Percentiles rank a stretch among this genome's conserved stretches.
phyloP scores from a whole-genome alignment of 2,329 filamentous ascomycete species.

The Didymella segeticola region DNA sequence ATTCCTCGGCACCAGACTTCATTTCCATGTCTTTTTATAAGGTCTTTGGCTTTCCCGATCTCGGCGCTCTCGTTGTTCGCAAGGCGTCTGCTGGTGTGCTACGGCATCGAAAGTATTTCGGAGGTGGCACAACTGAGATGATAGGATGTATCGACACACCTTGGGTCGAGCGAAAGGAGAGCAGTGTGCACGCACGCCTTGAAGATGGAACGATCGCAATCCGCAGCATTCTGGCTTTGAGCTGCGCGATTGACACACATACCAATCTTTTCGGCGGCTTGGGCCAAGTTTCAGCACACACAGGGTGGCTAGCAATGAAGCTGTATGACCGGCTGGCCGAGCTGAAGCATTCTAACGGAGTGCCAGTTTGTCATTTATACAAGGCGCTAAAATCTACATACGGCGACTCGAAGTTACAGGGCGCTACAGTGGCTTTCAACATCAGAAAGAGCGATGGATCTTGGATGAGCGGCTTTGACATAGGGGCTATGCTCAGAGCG shows the following conservation, averaged over 20 bases:
- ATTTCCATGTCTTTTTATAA: conserved; percentile 89
- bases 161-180: conserved; percentile 63
- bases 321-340: conserved; percentile 57
- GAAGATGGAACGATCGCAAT: conserved; percentile 73
- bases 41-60: conserved; percentile 91
- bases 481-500: conserved; percentile 65
- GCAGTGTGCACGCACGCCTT: conserved; percentile 64
- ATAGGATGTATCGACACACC: conserved; percentile 59
- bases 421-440: conserved; percentile 70
- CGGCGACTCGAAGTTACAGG: conserved; percentile 61
- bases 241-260: conserved; percentile 65
- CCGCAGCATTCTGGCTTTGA: conserved; percentile 68
- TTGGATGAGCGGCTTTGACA: conserved; percentile 63
- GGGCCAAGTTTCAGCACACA: conserved; percentile 65
- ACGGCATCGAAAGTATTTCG: conserved; percentile 67
- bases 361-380: conserved; percentile 62
- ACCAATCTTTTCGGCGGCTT: conserved; percentile 64
- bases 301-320: conserved; percentile 59
- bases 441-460: conserved; percentile 60
- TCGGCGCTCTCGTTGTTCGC: conserved; percentile 83
- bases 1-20: conserved; percentile 76
- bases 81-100: conserved; percentile 67
- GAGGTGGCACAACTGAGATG: conserved; percentile 69
- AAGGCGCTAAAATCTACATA: conserved; percentile 58
- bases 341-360: conserved; percentile 62